phyloP scores from a whole-genome alignment of 208 protist species.

The Leishmania martiniquensis region DNA sequence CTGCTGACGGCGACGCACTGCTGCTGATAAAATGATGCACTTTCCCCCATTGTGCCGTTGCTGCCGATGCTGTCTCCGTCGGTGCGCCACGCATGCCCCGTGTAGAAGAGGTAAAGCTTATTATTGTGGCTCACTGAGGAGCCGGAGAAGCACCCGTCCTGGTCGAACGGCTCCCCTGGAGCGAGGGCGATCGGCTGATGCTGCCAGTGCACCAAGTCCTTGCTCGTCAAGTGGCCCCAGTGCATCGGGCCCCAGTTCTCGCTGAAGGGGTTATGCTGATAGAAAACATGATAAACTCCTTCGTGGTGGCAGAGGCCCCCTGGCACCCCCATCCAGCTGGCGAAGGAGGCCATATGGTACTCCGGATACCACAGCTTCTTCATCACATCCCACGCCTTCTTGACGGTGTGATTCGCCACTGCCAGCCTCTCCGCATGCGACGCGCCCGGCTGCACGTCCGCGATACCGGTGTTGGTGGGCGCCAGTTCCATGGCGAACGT shows the following conservation, averaged over 20 bases:
- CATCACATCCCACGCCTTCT: slow-evolving; percentile 20
- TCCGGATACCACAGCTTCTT: slow-evolving; percentile 43
- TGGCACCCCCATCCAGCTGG: slow-evolving; percentile 52
- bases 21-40: slow-evolving; percentile 37
- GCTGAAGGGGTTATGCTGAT: slow-evolving; percentile 52
- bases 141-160: slow-evolving; percentile 63
- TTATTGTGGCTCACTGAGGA: slow-evolving; percentile 39
- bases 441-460: neutral
- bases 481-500: neutral
- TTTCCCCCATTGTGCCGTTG: slow-evolving; percentile 1
- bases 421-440: slow-evolving; percentile 27
- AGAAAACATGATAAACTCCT: slow-evolving; percentile 48
- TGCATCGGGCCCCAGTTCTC: slow-evolving; percentile 58
- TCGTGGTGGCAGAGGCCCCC: slow-evolving; percentile 46
- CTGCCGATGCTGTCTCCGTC: slow-evolving; percentile 14
- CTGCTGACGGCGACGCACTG: slow-evolving; percentile 64
- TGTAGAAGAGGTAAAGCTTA: slow-evolving; percentile 59
- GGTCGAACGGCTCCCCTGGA: slow-evolving; percentile 40
- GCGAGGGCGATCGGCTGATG: slow-evolving; percentile 45
- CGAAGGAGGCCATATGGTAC: slow-evolving; percentile 43
- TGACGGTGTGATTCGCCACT: slow-evolving; percentile 11
- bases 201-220: slow-evolving; percentile 49
- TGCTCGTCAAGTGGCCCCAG: slow-evolving; percentile 51
- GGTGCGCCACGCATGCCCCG: slow-evolving; percentile 42
- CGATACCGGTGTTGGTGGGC: neutral